A percentile compares a stretch with the other conserved stretches of the same genome.
phyloP scores from a whole-genome alignment of 306 rosid species.

The Prunus salicina region DNA sequence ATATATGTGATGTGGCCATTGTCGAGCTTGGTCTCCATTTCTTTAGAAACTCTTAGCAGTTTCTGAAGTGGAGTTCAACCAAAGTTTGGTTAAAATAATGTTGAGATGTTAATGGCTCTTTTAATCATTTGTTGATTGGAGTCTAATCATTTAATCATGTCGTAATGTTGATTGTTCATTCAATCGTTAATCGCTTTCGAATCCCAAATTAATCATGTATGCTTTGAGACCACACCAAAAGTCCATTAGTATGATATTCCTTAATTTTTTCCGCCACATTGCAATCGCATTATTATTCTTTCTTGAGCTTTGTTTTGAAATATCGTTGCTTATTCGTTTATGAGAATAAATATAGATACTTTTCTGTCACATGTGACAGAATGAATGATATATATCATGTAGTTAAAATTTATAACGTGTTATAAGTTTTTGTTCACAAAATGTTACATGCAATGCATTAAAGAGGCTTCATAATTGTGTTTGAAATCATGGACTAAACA shows the following conservation, averaged over 20 bases:
- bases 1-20: constrained; percentile 7
- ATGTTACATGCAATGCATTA: not conserved
- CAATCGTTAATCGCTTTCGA: not conserved
- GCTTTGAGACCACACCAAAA: not conserved
- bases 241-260: not conserved
- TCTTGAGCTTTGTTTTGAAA: too few species aligned
- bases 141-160: not conserved
- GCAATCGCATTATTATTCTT: too few species aligned
- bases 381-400: too few species aligned
- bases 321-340: too few species aligned
- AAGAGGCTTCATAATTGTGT: not conserved
- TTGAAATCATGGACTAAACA: constrained; percentile 1
- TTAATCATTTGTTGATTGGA: constrained; percentile 13
- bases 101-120: not conserved
- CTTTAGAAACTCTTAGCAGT: constrained; percentile 5
- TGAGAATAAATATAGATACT: too few species aligned
- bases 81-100: not conserved
- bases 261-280: not conserved
- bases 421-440: too few species aligned
- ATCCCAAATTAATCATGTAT: not conserved
- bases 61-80: constrained; percentile 20
- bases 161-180: not conserved
- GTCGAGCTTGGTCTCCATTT: constrained; percentile 27
- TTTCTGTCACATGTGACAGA: too few species aligned
- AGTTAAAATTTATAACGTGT: too few species aligned